Conservation (phyloP, 2,329 filamentous ascomycete genomes). For the Aspergillaceae sp. region DNA sequence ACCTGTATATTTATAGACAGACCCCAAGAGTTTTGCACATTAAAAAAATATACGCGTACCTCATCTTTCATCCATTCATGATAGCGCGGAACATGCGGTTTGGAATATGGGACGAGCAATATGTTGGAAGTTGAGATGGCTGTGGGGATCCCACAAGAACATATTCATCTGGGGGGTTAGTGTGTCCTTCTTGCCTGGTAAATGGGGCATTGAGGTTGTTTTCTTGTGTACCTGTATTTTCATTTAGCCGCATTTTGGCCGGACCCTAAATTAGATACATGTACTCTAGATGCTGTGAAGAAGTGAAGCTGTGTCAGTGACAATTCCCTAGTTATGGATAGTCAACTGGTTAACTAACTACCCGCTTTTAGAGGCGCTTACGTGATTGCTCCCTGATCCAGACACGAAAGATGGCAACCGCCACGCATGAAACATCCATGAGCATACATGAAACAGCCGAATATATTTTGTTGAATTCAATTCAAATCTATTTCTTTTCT, state of each 20-base stretch:
- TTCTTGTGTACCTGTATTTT: background rate
- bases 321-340: too few relatives aligned
- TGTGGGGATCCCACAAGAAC: slow-evolving; percentile 25
- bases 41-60: slow-evolving; percentile 27
- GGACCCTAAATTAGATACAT: too few relatives aligned
- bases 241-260: background rate
- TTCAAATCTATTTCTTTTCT: slow-evolving; percentile 22
- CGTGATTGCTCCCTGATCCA: too few relatives aligned
- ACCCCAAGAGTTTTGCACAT: too few relatives aligned
- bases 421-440: too few relatives aligned
- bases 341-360: too few relatives aligned
- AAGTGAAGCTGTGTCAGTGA: background rate
- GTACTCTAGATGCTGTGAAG: background rate
- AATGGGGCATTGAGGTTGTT: background rate
- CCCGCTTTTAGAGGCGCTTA: too few relatives aligned
- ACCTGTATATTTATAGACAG: too few relatives aligned
- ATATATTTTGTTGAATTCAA: background rate
- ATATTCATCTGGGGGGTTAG: background rate
- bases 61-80: slow-evolving; percentile 88
- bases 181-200: background rate
- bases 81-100: slow-evolving; percentile 72
- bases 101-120: slow-evolving; percentile 75
- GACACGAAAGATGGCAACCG: too few relatives aligned
- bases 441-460: background rate
- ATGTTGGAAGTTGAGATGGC: slow-evolving; percentile 58